A percentile compares a stretch with the other conserved stretches of the same genome.
Evolutionary conservation across 176 grass and related monocot genomes (phyloP).

Genomic region (Poa annua): DNA sequence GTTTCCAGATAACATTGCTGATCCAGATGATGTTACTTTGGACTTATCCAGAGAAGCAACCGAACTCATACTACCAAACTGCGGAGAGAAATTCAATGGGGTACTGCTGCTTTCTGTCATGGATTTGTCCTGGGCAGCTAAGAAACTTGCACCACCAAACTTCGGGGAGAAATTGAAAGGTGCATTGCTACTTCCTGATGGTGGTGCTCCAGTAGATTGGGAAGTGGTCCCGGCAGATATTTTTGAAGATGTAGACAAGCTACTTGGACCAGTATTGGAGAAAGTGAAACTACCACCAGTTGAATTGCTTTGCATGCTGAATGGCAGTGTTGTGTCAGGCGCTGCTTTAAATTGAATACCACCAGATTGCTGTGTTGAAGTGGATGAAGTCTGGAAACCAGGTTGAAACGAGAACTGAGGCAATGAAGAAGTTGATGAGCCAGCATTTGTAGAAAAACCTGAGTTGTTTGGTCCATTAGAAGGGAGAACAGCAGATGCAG

Average conservation of each 20-base stretch:
- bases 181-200: background rate
- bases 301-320: constrained; percentile 21
- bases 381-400: constrained; percentile 10
- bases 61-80: constrained; percentile 14
- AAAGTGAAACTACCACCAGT: constrained; percentile 39
- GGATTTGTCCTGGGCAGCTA: constrained; percentile 38
- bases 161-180: constrained; percentile 20
- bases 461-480: constrained; percentile 1
- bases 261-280: constrained; percentile 22
- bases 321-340: background rate
- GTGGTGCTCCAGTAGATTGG: constrained; percentile 22
- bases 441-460: constrained; percentile 22
- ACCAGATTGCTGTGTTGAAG: constrained; percentile 17
- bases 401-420: constrained; percentile 13
- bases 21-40: constrained; percentile 19
- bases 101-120: constrained; percentile 17
- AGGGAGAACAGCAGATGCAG: constrained; percentile 13
- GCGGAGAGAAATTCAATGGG: constrained; percentile 28
- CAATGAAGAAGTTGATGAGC: constrained; percentile 4
- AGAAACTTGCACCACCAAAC: constrained; percentile 34
- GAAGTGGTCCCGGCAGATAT: constrained; percentile 5
- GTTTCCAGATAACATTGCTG: constrained; percentile 22
- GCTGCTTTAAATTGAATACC: constrained; percentile 4
- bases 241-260: constrained; percentile 12
- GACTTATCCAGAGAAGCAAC: constrained; percentile 5